Evolutionary conservation across 805 yeast species (phyloP).

Genomic region (Ogataea naganishii): DNA sequence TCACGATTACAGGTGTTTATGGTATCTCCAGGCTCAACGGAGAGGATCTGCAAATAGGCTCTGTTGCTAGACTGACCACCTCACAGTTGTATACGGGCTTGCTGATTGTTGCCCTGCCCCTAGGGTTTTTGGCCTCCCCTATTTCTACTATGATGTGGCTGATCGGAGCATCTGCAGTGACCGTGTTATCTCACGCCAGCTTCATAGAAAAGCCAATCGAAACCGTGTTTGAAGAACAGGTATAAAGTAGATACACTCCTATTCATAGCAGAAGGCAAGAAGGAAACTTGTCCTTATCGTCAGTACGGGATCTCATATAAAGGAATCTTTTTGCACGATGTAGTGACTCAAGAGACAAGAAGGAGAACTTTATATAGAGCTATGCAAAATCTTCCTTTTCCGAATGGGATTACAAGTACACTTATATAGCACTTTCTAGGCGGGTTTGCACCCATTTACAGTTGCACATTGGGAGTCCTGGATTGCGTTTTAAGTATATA

Average conservation of each 20-base stretch:
- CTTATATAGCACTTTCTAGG: too few species aligned
- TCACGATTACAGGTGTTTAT: slow-evolving; percentile 65
- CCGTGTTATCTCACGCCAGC: slow-evolving; percentile 85
- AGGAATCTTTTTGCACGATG: too few species aligned
- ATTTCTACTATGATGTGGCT: slow-evolving; percentile 92
- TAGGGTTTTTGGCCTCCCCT: slow-evolving; percentile 29
- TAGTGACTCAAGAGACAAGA: too few species aligned
- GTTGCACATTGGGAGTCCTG: too few species aligned
- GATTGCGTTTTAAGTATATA: too few species aligned
- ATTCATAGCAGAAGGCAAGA: not conserved
- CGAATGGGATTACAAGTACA: too few species aligned
- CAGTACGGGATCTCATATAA: too few species aligned
- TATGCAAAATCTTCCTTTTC: too few species aligned
- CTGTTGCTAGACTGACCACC: slow-evolving; percentile 65
- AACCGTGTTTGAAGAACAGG: slow-evolving; percentile 83
- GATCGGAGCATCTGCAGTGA: slow-evolving; percentile 84
- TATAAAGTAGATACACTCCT: slow-evolving; percentile 14
- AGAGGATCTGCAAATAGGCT: slow-evolving; percentile 65
- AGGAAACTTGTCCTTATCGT: not conserved
- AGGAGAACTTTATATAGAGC: too few species aligned
- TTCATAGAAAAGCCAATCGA: slow-evolving; percentile 97
- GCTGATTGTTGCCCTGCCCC: slow-evolving; percentile 53
- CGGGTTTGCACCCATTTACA: too few species aligned
- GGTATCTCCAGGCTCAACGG: slow-evolving; percentile 79
- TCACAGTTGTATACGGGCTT: slow-evolving; percentile 87